Evolutionary conservation across 441 rosid genomes (phyloP), one percentile per base, ranked within the genome.

Genomic region (Pelargonium fulgidum): DNA sequence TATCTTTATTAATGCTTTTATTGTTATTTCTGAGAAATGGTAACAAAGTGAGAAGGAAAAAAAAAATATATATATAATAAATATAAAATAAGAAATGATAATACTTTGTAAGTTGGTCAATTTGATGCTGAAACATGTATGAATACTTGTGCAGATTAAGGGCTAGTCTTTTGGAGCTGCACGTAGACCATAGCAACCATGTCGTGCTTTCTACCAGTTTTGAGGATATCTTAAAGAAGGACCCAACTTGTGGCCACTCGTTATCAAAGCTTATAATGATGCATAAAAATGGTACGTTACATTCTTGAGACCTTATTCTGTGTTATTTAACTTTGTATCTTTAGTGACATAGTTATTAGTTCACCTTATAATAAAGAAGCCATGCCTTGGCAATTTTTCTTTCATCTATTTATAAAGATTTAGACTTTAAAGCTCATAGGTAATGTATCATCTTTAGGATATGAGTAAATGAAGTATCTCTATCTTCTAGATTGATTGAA

Each of bases 181-280:
- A 64, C 68, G 78, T 89, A 67, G 81, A 83, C 73, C 78, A 66
- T 36, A 74, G 81, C 62, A 85, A 82, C 50, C 68, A 33, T 16
- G 33, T 41, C 14, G 24, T 62, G 64, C 82, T 87, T 1, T 77
- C 87, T 26, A 80, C 83, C 42, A 82, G 82, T 77, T 87, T 79
- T 68, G 95, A 93, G 84, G 87, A 83, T 62, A 62, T 80, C 75
- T 78, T 91, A 65, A 85, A 85, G 81, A 86, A 77, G 77, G 97
- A 91, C 82, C 96, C 95, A 59, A 74, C 80, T 20, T 87, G 91
- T 76, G 36, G 61, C 47, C 68, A 77, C 68, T 78, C 92, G 13
- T 20, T 93, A 77, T 82, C 84, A 52, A 88, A 72, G 81, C 93
- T 93, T 73, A 62, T 87, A 63, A 77, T 66, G 71, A 75, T 89